These are phyloP conservation scores for Cairneyella variabilis DNA, from an alignment of 495 filamentous ascomycete genomes.

Conservation along the genomic window DNA sequence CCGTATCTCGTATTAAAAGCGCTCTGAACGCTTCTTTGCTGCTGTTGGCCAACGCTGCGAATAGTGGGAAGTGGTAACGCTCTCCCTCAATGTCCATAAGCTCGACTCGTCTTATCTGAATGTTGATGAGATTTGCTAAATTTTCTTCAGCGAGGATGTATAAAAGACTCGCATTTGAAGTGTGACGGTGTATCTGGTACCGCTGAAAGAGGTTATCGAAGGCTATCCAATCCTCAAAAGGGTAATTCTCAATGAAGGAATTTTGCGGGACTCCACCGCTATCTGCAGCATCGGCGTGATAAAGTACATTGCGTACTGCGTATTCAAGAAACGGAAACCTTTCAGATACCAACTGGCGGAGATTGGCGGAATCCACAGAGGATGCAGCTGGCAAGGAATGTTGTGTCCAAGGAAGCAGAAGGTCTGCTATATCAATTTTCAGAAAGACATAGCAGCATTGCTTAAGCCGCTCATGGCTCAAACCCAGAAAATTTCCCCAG, in stretches of 20 bases:
- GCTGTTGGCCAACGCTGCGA: neutral
- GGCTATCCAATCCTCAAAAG: neutral
- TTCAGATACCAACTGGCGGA: slow-evolving; percentile 18
- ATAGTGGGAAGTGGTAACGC: neutral
- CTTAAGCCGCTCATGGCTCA: slow-evolving; percentile 32
- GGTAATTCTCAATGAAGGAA: slow-evolving; percentile 9
- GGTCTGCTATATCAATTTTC: slow-evolving; percentile 11
- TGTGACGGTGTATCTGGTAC: neutral
- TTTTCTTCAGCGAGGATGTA: slow-evolving; percentile 43
- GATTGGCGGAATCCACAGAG: slow-evolving; percentile 14
- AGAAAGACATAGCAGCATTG: slow-evolving; percentile 29
- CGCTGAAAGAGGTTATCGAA: slow-evolving; percentile 3
- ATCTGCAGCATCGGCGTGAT: slow-evolving; percentile 40
- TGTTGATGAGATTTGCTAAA: slow-evolving; percentile 32
- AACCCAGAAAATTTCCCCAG: slow-evolving; percentile 17
- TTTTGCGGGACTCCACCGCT: slow-evolving; percentile 7
- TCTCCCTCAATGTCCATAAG: neutral
- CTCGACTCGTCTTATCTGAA: neutral
- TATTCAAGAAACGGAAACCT: slow-evolving; percentile 41
- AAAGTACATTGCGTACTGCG: slow-evolving; percentile 36
- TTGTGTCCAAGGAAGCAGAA: slow-evolving; percentile 5
- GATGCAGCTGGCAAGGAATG: neutral
- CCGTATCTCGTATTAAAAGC: neutral
- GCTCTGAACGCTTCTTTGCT: neutral
- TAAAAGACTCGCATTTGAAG: slow-evolving; percentile 26